phyloP scores from a whole-genome alignment of 192 early-diverging fungal species.

The Coemansia guatemalensis region DNA sequence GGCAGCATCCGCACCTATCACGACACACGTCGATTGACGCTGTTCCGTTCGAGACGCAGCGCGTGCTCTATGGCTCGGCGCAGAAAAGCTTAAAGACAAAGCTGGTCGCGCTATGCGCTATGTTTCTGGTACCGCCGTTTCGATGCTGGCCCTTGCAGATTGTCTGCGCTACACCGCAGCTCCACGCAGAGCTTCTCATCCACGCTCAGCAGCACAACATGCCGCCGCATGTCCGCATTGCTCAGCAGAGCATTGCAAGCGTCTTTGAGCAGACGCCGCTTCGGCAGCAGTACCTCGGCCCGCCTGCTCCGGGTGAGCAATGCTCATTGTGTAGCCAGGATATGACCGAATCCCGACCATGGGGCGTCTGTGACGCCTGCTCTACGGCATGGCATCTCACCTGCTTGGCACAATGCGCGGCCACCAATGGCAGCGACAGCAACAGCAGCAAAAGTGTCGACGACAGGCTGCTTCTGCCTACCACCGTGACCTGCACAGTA shows the following conservation, averaged over 20 bases:
- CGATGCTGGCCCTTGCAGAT: slow-evolving; percentile 41
- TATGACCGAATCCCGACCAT: slow-evolving; percentile 26
- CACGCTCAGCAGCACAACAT: slow-evolving; percentile 14
- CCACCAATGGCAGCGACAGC: background rate
- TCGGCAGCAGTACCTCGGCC: slow-evolving; percentile 23
- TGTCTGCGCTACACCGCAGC: slow-evolving; percentile 16
- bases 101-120: slow-evolving; percentile 32
- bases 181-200: slow-evolving; percentile 14
- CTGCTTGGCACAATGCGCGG: slow-evolving; percentile 26
- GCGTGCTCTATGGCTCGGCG: slow-evolving; percentile 30
- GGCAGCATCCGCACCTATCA: slow-evolving; percentile 51
- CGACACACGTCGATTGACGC: slow-evolving; percentile 30
- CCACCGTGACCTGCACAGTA: slow-evolving; percentile 18
- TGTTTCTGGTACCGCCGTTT: slow-evolving; percentile 42
- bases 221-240: slow-evolving; percentile 25
- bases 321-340: slow-evolving; percentile 24
- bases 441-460: background rate
- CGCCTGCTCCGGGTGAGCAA: slow-evolving; percentile 27
- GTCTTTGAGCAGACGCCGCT: slow-evolving; percentile 18
- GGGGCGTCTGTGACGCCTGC: slow-evolving; percentile 35
- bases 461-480: slow-evolving; percentile 20
- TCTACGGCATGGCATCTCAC: slow-evolving; percentile 36
- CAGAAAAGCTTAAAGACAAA: slow-evolving; percentile 45
- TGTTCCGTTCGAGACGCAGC: slow-evolving; percentile 23
- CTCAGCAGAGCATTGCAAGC: slow-evolving; percentile 11